Conservation (phyloP, 1,284 basidiomycete species). For the Rhodotorula sp. region DNA sequence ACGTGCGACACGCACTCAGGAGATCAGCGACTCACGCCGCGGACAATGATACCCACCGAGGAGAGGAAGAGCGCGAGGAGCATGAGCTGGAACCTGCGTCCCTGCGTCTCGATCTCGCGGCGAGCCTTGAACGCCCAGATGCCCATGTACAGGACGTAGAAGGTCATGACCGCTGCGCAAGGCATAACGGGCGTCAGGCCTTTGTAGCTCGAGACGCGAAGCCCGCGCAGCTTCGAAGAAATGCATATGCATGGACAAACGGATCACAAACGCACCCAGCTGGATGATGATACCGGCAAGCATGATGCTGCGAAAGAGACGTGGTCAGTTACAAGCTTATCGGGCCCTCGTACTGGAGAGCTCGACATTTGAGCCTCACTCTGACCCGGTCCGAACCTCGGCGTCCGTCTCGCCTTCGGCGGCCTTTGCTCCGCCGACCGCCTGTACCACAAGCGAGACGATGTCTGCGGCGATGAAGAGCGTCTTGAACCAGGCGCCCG, state of each 20-base stretch:
- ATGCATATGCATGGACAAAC: background rate
- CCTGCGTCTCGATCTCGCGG: background rate
- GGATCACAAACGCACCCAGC: conserved; percentile 28
- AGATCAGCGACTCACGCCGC: conserved; percentile 10
- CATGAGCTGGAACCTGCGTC: conserved; percentile 4
- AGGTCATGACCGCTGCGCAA: conserved; percentile 42
- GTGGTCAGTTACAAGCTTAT: background rate
- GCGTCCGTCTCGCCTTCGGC: conserved; percentile 9
- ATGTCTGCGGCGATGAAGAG: conserved; percentile 52
- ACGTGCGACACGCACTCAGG: no score
- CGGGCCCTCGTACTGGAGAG: no score
- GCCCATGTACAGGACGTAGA: conserved; percentile 48
- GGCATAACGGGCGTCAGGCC: background rate
- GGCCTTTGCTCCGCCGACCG: conserved; percentile 52
- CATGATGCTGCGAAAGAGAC: conserved; percentile 46
- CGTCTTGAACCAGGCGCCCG: conserved; percentile 48
- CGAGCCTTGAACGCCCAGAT: conserved; percentile 10
- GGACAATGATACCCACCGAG: conserved; percentile 20
- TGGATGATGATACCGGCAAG: conserved; percentile 53
- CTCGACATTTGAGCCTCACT: conserved; percentile 2
- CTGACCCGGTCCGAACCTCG: no score
- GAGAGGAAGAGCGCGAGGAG: conserved; percentile 9
- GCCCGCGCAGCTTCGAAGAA: no score
- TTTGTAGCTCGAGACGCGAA: background rate
- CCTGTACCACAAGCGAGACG: conserved; percentile 52